Base-by-base conservation (phyloP, 2,329 filamentous ascomycete species). In the Coccinonectria pachysandricola region DNA sequence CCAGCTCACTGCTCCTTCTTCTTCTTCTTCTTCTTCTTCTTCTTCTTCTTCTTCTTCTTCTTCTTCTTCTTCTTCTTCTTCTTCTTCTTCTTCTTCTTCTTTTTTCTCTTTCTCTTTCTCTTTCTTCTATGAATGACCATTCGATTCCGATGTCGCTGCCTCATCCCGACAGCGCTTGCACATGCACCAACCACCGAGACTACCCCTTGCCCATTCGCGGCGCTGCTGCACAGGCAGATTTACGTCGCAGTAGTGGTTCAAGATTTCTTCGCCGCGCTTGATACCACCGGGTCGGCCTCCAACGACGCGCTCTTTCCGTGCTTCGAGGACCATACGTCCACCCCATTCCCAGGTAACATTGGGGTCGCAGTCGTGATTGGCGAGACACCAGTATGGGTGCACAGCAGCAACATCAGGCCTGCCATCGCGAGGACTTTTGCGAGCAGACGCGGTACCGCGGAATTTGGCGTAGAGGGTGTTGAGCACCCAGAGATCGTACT, bases 301-400 rank as follows among this genome's bases (percentile, higher is more conserved):
- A 5, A 68, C 56, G 4, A 79, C 62, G 19, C 72, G 60, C 36
- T 66, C 58, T 35, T 74, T 61, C 24, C 75, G 62, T 3, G 73
- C 71, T 62, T 64, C 73, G 33, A 91, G 71, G 18, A 72, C 69
- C 68, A 91, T 87, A 27, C 68, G 69, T 1, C 81, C 82, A 15
- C 79, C 76, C 84, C 87, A 95, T 46, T 93, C 83, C 91, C 91
- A 98, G 4, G 72, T 72, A 19, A 96, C 86, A 52, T 94, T 95
- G 7, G 91, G 91, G 49, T 94, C 77, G 56, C 91, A 98, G 52
- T 86, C 85, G 52, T 98, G 91, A 48, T 98, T 98, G 15, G 88
- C 87, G 15, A 96, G 65, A 56, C 87, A 96, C 86, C 91, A 98
- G 42, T 93, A 75, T 2, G 88, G 86, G 57, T 96, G 87, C 15